A percentile compares a stretch with the other conserved stretches of the same genome.
Evolutionary conservation across 805 yeast species (phyloP).

Genomic region (Yamadazyma philogaea): DNA sequence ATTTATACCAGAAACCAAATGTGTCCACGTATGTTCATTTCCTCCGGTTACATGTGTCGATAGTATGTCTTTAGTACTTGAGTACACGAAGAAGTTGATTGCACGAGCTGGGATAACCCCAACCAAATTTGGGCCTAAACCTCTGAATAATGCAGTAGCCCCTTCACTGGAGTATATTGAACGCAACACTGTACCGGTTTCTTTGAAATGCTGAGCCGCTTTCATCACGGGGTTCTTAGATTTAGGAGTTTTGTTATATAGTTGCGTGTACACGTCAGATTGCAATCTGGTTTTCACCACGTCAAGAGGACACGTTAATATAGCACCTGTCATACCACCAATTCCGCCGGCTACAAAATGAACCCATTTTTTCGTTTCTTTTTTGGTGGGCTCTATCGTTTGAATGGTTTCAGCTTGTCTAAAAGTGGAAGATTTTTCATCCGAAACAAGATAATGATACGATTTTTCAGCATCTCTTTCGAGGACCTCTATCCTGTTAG

Average conservation of each 20-base stretch:
- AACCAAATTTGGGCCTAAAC: constrained; percentile 92
- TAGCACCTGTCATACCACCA: constrained; percentile 98
- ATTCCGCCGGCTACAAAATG: constrained; percentile 89
- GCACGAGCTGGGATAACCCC: constrained; percentile 99
- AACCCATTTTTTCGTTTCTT: constrained; percentile 48
- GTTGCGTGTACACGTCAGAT: constrained; percentile 70
- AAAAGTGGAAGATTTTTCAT: constrained; percentile 61
- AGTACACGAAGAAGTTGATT: constrained; percentile 93
- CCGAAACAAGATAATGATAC: constrained; percentile 61
- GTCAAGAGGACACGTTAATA: constrained; percentile 91
- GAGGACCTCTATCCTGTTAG: constrained; percentile 18
- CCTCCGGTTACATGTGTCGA: constrained; percentile 66
- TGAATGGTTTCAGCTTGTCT: constrained; percentile 23
- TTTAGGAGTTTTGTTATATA: constrained; percentile 49
- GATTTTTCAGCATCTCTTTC: constrained; percentile 59
- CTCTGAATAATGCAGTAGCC: constrained; percentile 80
- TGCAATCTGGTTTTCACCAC: constrained; percentile 94
- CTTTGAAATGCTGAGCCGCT: constrained; percentile 70
- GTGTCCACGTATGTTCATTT: constrained; percentile 79
- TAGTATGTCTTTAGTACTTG: constrained; percentile 82
- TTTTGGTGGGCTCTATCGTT: constrained; percentile 3
- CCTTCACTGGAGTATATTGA: constrained; percentile 78
- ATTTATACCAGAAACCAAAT: constrained; percentile 76
- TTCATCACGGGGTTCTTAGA: constrained; percentile 38
- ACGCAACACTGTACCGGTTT: constrained; percentile 70